Evolutionary conservation across 2,329 filamentous ascomycete species (phyloP), one percentile per base, ranked within the genome.

Genomic region (Arthrinium phaeospermum): DNA sequence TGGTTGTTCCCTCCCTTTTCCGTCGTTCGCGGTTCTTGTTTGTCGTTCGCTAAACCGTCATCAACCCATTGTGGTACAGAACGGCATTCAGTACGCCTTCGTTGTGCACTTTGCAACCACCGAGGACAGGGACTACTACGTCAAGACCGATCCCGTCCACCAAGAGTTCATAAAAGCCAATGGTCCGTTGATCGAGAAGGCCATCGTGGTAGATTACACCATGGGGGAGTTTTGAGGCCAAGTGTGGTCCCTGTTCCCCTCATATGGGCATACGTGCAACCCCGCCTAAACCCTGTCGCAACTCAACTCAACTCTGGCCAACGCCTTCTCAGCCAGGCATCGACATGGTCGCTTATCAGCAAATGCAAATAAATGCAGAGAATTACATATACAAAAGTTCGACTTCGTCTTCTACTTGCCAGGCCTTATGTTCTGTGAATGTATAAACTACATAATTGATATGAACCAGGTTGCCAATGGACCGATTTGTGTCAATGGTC

Each of bases 91-190:
- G 34, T 83, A 85, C 71, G 84, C 80, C 2, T 86, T 85, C 70
- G 79, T 85, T 16, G 75, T 83, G 22, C 79, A 83, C 67, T 86
- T 86, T 73, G 77, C 77, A 22, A 81, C 78, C n/a, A 71, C 76
- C 3, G 80, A 81, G 57, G 83, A 86, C 70, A 78, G 84, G 41
- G 80, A 85, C 71, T 85, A 83, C 73, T 86, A 85, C 71, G 81
- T 85, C 30, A 77, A 82, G 24, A 73, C 81, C 0, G 84, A 86
- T 73, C 81, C 81, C 5, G 78, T 77, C 0, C 84, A 86, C 67
- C 74, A 81, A 64, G 77, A 75, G 0, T 85, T 86, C 75, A 81
- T 83, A 61, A 76, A 79, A 41, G 75, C 75, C n/a, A 77, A 80
- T 41, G 73, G 73, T 1, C 74, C 77, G 8, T 74, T 82, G 22